Evolutionary conservation across 345 rosid species (phyloP).

Genomic region (Streptanthus diversifolius): DNA sequence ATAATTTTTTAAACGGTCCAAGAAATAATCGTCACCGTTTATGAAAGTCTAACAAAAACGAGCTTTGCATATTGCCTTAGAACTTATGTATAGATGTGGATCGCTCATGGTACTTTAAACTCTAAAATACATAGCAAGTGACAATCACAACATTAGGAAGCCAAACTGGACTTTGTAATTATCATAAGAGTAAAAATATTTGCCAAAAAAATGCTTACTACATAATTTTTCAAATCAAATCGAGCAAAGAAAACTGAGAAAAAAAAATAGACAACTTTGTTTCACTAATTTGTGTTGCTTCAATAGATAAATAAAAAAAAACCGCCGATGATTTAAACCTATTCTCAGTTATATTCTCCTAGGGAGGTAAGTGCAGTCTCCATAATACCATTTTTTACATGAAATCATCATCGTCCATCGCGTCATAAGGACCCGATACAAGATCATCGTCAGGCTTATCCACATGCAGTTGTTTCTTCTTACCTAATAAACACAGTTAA

Average conservation of each 20-base stretch:
- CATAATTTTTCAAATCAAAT: too few species aligned
- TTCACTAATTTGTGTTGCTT: not conserved
- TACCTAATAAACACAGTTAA: not conserved
- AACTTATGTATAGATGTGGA: too few species aligned
- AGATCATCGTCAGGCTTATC: slow-evolving; percentile 9
- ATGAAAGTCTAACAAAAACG: too few species aligned
- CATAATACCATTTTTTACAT: not conserved
- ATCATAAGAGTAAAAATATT: too few species aligned
- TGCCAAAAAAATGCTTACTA: too few species aligned
- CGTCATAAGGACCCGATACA: not conserved
- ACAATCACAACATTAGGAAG: too few species aligned
- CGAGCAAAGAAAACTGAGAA: not conserved
- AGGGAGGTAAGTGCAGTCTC: not conserved
- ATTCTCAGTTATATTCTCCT: not conserved
- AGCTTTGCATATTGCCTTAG: too few species aligned
- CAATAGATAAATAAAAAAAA: not conserved
- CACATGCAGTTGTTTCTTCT: not conserved
- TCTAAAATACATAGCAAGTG: too few species aligned
- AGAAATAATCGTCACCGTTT: too few species aligned
- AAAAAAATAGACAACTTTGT: not conserved
- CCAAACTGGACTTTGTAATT: too few species aligned
- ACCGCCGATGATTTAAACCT: not conserved
- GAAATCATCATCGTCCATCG: slow-evolving; percentile 11
- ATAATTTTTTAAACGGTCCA: too few species aligned
- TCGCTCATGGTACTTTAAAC: too few species aligned